Base-by-base conservation (phyloP, 176 grass and related monocot genomes). In the Oryza rufipogon region DNA sequence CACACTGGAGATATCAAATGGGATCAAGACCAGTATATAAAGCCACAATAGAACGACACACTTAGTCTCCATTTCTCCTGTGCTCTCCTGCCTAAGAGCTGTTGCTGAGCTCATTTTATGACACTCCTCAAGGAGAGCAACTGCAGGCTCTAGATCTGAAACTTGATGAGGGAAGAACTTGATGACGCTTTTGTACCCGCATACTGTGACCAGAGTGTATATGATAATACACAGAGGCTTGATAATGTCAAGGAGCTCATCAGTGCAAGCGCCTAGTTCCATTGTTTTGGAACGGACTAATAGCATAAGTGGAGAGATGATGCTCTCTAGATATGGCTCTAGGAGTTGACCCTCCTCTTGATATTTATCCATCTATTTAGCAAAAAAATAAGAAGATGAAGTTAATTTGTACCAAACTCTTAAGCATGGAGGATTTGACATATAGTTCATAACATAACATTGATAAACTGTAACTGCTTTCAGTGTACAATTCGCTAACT, bases 91-190 rank as follows among this genome's bases (percentile, higher is more conserved):
- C 80, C 93, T 86, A 83, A 93, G 85, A 71, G 93, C 81, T 17
- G 91, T 92, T 1, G 20, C 69, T 1, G 91, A 83, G 19, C 77
- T 81, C 25, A 88, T 90, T 75, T 75, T 79, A 78, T 98, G 93
- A 52, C 93, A 95, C 74, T 87, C 90, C 80, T 92, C 92, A 64
- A 98, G 86, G 39, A 98, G 89, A 80, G 86, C 91, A 67, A 95
- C 93, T 2, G 93, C 89, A 58, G 87, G 80, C 75, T 98, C 96
- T 81, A 98, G 96, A 88, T 98, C 96, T 28, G 93, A 96, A 64
- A 98, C 96, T 80, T 98, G 96, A 32, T 95, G 96, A 10, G 93
- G 96, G 75, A 98, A 98, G 91, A 98, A 98, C 64, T 88, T 94
- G 84, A 94, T 88, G 26, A 96, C 81, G 7, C 88, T 95, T 73